Evolutionary conservation across 345 rosid species (phyloP), one percentile per base, ranked within the genome.

Genomic region (Litchi chinensis): DNA sequence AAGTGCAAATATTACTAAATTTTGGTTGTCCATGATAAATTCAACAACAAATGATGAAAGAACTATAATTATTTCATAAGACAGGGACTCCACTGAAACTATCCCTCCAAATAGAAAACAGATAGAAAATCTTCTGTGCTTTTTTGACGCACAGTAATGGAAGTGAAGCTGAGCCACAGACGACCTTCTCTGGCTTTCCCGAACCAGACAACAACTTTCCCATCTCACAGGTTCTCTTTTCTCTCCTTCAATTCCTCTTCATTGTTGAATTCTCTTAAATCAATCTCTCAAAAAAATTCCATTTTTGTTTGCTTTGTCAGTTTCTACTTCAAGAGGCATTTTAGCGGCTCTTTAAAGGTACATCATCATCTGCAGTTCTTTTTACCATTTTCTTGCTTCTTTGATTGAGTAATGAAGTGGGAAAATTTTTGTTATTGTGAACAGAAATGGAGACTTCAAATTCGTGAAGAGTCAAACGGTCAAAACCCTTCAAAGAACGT

Each of bases 371-470:
- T 65, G 16, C 68, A 0, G 10, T 24, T 65, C 41, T 48, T 11
- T 32, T 32, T 16, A 8, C 5, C 28, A 56, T 1, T 19, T 21
- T 26, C 52, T 8, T 18, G 48, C n/a, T 48, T 16, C 0, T 32
- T 70, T 24, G 28, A 12, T 44, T 24, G 22, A 22, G 19, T 39
- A 11, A 44, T 6, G 32, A 50, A 50, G 11, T 52, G 71, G 52
- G 2, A 10, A 16, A 2, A 52, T 48, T 28, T 19, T 73, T 43
- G 56, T 79, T 48, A 12, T 57, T 18, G 63, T 57, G 63, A 57
- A 6, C 76, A 86, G 85, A 78, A 65, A 68, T 80, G 89, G 81
- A 84, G 85, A 77, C 74, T 82, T 65, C 77, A 70, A 40, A 62
- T 82, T 73, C 81, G 68, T 18, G 79, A 80, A 63, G 77, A 64